Base-by-base conservation (phyloP, 1,284 basidiomycete species). In the Polyporus tsugae region DNA sequence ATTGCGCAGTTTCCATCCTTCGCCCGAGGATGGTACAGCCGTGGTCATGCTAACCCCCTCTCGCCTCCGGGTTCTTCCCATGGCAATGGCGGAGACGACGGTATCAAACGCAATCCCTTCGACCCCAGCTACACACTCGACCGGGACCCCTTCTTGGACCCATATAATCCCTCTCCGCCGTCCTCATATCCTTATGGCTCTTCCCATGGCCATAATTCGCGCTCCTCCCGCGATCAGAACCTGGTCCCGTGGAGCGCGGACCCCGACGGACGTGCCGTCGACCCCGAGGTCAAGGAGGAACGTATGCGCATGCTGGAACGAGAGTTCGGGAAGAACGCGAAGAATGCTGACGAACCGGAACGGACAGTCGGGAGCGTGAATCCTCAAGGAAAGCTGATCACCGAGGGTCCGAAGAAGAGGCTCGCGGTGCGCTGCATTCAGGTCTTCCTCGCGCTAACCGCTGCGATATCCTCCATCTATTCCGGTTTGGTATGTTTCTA, bases 281-380 rank as follows among this genome's bases (percentile, higher is more conserved):
- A 87, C 69, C 79, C 84, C 4, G 78, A 82, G 13, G 79, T 87
- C 59, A 91, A 90, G 75, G 87, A 89, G 77, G 89, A 91, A 71
- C 83, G 90, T 22, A 82, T 91, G 73, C 84, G 89, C 4, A 90
- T 91, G 89, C 82, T 92, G 10, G 87, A 91, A 75, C 82, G 84
- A 17, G 89, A 91, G 73, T 92, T 91, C 77, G 79, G 73, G 29
- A 77, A 76, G 65, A 68, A 68, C 42, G 70, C 71, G 29, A 73
- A 75, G 5, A 79, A 82, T 60, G 79, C 71, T 11, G 81, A 80
- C 65, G 82, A 84, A 65, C 83, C 84, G 53, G 86, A 84, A 67
- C 73, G 71, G 15, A 68, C 86, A 10, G 77, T 91, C 11, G 90
- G 90, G 1, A 86, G 87, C 44, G 87, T 90, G 4, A 84, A 91